Conservation (phyloP, 805 yeast species). For the Candida ortonii region DNA sequence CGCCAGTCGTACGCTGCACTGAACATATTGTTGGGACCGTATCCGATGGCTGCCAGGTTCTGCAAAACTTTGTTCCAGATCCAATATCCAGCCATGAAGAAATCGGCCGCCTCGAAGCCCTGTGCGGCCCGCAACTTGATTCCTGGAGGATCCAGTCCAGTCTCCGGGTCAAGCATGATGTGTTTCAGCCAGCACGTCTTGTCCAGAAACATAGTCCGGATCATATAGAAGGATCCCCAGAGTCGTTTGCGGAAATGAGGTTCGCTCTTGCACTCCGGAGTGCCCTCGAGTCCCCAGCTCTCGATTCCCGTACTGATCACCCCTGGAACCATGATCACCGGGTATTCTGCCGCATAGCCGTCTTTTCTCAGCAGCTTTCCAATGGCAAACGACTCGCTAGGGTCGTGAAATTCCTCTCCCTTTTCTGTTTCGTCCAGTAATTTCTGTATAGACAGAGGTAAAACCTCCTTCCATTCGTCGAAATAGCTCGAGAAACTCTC, state of each 20-base stretch:
- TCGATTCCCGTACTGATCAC: constrained; percentile 94
- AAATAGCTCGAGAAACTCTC: constrained; percentile 57
- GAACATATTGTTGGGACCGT: constrained; percentile 85
- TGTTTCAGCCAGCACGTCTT: constrained; percentile 93
- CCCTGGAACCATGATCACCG: constrained; percentile 93
- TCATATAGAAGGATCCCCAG: constrained; percentile 98
- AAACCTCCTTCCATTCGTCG: constrained; percentile 68
- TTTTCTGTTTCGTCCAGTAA: constrained; percentile 56
- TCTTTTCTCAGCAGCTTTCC: constrained; percentile 62
- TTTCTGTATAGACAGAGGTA: constrained; percentile 65
- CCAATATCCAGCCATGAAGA: constrained; percentile 97
- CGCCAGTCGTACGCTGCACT: constrained; percentile 98
- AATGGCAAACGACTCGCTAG: constrained; percentile 83
- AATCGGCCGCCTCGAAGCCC: constrained; percentile 96
- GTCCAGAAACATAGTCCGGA: constrained; percentile 86
- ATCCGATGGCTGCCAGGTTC: constrained; percentile 90
- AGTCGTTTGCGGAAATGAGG: constrained; percentile 85
- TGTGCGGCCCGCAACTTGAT: constrained; percentile 84
- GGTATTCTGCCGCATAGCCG: constrained; percentile 55
- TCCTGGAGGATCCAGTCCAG: constrained; percentile 90
- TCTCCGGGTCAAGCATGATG: constrained; percentile 80
- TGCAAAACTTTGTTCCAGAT: constrained; percentile 96
- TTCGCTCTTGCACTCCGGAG: constrained; percentile 76
- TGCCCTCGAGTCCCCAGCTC: constrained; percentile 81
- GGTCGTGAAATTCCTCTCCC: constrained; percentile 46